Base-by-base conservation (phyloP, 2,329 filamentous ascomycete species). In the Neopestalotiopsis sp. region DNA sequence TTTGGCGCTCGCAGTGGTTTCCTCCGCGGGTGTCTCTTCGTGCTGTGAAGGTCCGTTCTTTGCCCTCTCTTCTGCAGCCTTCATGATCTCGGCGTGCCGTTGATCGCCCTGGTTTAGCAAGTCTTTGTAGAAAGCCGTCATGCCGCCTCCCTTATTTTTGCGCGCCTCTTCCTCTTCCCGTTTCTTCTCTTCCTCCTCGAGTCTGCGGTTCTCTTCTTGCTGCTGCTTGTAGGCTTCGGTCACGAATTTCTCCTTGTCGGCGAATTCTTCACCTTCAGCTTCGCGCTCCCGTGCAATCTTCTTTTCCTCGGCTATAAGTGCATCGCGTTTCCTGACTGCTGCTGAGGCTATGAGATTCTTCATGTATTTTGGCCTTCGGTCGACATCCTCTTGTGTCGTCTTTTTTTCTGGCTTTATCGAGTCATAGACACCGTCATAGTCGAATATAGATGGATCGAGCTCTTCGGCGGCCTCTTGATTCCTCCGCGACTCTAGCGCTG, bases 341-440 rank as follows among this genome's bases (percentile, higher is more conserved):
- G 93, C 93, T 3, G 93, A 91, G 58, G 90, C 89, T 65, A 94
- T 83, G 34, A 97, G 82, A 68, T 88, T 91, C 73, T 86, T 87
- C 89, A 96, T 95, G 81, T 96, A 96, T 74, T 92, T 93, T 1
- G 93, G 91, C 73, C 89, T 90, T 56, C 89, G 85, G 75, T 91
- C 88, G 2, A 83, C 80, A 4, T 87, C 86, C 66, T 81, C 80
- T 60, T 83, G 80, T 3, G 84, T 84, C 1, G 81, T 81, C 69
- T 86, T 86, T 73, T 89, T 87, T 69, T 90, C 86, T 17, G 89
- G 88, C 72, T 93, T 91, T 56, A 95, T 84, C 1, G 91, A 92
- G 74, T 95, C 93, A 81, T 94, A 95, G 28, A 94, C 92, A 1
- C 87, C 88, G 78, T 97, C 94, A 82, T 96, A 97, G 81, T 96